A percentile compares a stretch with the other conserved stretches of the same genome.
These are phyloP conservation scores for Adenanthera pavonina DNA, from an alignment of 306 rosid species.

Conservation along the genomic window DNA sequence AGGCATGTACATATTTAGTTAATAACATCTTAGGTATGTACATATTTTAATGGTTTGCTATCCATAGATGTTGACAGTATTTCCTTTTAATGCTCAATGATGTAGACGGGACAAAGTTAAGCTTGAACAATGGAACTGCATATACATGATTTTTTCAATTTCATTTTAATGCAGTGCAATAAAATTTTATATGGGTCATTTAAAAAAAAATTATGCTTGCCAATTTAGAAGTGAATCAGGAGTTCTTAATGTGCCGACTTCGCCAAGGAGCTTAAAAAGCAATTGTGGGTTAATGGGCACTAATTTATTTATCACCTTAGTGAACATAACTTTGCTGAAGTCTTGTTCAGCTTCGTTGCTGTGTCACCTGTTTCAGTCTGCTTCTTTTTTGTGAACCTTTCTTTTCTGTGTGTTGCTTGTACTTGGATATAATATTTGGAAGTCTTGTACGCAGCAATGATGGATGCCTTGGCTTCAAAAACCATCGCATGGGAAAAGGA, in stretches of 20 bases:
- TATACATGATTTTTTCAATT: conserved; percentile 8
- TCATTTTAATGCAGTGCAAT: conserved; percentile 3
- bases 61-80: conserved; percentile 25
- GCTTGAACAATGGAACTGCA: conserved; percentile 6
- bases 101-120: conserved; percentile 13
- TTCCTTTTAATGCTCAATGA: conserved; percentile 19
- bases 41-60: conserved; percentile 15
- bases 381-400: conserved; percentile 1
- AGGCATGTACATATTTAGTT: conserved; percentile 55
- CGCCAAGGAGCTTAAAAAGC: conserved; percentile 3
- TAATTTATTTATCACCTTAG: conserved; percentile 8
- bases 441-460: conserved; percentile 65
- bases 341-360: conserved; percentile 28
- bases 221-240: conserved; percentile 28
- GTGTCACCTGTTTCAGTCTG: conserved; percentile 31
- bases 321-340: not conserved
- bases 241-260: conserved; percentile 25
- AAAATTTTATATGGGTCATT: not conserved
- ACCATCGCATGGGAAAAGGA: conserved; percentile 88
- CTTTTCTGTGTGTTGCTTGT: not conserved
- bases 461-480: conserved; percentile 83
- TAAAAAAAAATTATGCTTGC: conserved; percentile 1
- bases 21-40: conserved; percentile 80
- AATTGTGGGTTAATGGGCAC: not conserved
- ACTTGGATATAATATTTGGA: conserved; percentile 9